These are phyloP conservation scores for Komagataella phaffii DNA, from an alignment of 805 yeast species.

Conservation along the genomic window DNA sequence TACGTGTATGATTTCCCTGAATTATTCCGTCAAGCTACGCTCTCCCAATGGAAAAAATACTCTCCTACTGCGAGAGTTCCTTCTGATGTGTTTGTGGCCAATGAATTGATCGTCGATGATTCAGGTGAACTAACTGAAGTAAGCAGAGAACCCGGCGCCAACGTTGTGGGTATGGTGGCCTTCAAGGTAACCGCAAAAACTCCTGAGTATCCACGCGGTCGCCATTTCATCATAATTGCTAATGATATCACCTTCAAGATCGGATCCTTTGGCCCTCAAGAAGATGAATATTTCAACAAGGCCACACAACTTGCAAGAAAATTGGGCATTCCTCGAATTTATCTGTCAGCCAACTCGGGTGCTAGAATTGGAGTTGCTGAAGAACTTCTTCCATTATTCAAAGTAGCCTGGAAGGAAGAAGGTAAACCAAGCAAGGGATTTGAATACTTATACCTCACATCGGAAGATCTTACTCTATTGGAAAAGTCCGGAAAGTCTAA, in stretches of 20 bases:
- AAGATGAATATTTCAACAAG: constrained; percentile 82
- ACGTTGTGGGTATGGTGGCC: constrained; percentile 95
- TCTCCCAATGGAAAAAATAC: constrained; percentile 70
- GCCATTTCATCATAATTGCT: constrained; percentile 86
- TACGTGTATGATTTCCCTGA: constrained; percentile 99
- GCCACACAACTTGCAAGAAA: constrained; percentile 87
- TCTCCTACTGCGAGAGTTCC: constrained; percentile 46
- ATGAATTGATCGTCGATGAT: constrained; percentile 80
- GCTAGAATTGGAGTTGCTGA: constrained; percentile 98
- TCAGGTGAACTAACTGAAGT: constrained; percentile 74
- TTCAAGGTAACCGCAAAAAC: constrained; percentile 85
- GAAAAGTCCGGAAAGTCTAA: constrained; percentile 46
- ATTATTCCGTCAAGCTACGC: constrained; percentile 84
- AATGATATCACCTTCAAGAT: constrained; percentile 96
- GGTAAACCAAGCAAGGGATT: constrained; percentile 74
- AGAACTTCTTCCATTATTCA: constrained; percentile 77
- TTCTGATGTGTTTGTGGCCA: constrained; percentile 63
- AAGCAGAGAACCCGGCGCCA: constrained; percentile 92
- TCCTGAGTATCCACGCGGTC: constrained; percentile 94
- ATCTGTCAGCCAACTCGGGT: constrained; percentile 96
- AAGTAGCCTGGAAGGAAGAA: constrained; percentile 86
- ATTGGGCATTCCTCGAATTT: constrained; percentile 89
- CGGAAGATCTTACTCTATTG: constrained; percentile 46
- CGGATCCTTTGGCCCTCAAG: constrained; percentile 97
- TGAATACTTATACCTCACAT: constrained; percentile 70